Percentiles rank a stretch among this genome's conserved stretches.
phyloP scores from a whole-genome alignment of 1,284 basidiomycete species.

The Trametes polyzona region DNA sequence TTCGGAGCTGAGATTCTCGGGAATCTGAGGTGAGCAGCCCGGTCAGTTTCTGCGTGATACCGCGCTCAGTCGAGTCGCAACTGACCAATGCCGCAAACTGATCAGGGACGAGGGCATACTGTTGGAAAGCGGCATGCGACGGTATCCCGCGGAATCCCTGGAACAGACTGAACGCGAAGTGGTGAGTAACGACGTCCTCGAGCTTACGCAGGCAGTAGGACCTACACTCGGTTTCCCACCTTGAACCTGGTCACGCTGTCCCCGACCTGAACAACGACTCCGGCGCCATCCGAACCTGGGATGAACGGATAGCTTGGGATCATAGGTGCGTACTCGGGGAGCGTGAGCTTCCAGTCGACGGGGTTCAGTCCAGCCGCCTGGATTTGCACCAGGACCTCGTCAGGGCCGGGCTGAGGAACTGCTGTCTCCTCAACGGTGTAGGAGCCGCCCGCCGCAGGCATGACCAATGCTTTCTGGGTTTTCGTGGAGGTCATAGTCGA shows the following conservation, averaged over 20 bases:
- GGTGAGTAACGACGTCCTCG: neutral
- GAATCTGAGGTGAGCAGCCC: slow-evolving; percentile 27
- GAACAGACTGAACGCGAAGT: slow-evolving; percentile 26
- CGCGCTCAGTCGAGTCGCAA: neutral
- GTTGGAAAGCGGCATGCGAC: slow-evolving; percentile 36
- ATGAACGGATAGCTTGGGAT: slow-evolving; percentile 31
- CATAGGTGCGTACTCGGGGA: slow-evolving; percentile 33
- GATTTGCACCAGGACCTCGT: slow-evolving; percentile 50
- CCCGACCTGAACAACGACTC: slow-evolving; percentile 26
- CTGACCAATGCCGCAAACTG: slow-evolving; percentile 33
- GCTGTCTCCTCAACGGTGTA: slow-evolving; percentile 19
- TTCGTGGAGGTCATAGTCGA: neutral
- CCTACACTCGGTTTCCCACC: slow-evolving; percentile 25
- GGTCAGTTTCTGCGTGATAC: neutral
- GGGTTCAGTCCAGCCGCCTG: slow-evolving; percentile 49
- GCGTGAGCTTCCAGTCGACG: slow-evolving; percentile 49
- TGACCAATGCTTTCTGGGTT: slow-evolving; percentile 30
- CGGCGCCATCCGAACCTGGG: slow-evolving; percentile 23
- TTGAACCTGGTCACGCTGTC: slow-evolving; percentile 15
- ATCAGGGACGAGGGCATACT: slow-evolving; percentile 33
- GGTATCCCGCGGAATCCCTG: slow-evolving; percentile 20
- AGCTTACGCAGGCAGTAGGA: neutral
- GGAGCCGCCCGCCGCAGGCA: slow-evolving; percentile 19
- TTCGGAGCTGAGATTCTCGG: slow-evolving; percentile 37
- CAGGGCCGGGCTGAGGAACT: slow-evolving; percentile 39